These are phyloP conservation scores for Exophiala oligosperma DNA, from an alignment of 2,329 filamentous ascomycete genomes.

Conservation along the genomic window DNA sequence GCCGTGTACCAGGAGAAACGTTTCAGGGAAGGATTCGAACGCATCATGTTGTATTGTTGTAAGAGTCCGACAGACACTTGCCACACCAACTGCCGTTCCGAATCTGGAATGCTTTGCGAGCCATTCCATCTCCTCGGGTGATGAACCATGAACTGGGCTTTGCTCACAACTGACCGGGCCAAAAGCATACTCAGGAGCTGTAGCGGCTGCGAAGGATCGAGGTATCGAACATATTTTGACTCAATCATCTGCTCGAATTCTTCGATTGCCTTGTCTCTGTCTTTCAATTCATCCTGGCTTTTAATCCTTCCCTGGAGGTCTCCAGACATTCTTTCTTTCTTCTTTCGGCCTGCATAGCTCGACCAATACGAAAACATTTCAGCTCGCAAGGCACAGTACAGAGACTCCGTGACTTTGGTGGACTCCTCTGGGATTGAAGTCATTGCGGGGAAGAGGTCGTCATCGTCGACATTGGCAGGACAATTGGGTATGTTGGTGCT, in stretches of 20 bases:
- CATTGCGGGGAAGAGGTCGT: constrained; percentile 53
- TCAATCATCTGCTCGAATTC: constrained; percentile 35
- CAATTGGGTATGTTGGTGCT: constrained; percentile 31
- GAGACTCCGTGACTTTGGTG: constrained; percentile 19
- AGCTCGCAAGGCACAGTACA: constrained; percentile 13
- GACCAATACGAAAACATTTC: constrained; percentile 16
- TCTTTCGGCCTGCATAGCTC: background rate
- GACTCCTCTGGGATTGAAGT: constrained; percentile 8
- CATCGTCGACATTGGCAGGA: constrained; percentile 61
- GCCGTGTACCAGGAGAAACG: constrained; percentile 36
- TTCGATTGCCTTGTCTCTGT: constrained; percentile 29
- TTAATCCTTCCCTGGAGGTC: background rate
- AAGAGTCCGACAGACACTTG: constrained; percentile 33
- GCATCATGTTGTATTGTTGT: constrained; percentile 41
- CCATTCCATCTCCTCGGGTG: constrained; percentile 37
- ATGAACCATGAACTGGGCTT: constrained; percentile 38
- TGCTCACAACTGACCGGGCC: constrained; percentile 43
- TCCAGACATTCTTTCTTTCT: background rate
- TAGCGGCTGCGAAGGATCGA: constrained; percentile 38
- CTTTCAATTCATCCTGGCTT: background rate
- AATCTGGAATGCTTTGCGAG: constrained; percentile 29
- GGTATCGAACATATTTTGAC: constrained; percentile 36
- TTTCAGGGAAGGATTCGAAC: constrained; percentile 34
- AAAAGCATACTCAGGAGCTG: constrained; percentile 44
- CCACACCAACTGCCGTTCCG: constrained; percentile 35